These are phyloP conservation scores for Solanum chacoense DNA, from an alignment of 305 asterid genomes.

Conservation along the genomic window DNA sequence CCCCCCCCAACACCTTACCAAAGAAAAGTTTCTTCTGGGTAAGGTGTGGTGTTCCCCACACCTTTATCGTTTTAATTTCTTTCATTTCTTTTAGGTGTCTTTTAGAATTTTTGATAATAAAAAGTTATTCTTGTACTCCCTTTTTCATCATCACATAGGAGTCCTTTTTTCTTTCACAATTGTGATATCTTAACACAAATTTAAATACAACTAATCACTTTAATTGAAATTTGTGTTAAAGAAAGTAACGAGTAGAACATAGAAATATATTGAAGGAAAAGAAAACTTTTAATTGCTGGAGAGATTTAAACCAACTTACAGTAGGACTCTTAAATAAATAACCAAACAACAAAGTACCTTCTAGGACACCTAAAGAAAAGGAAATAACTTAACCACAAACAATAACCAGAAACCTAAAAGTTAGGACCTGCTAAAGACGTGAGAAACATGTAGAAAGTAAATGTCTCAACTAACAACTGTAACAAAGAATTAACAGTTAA, in stretches of 20 bases:
- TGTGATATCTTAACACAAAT: no score
- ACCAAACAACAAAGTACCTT: neutral
- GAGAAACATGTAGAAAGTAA: neutral
- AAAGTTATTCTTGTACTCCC: neutral
- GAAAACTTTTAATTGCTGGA: neutral
- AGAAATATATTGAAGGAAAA: neutral
- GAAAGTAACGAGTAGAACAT: neutral
- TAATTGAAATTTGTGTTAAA: neutral
- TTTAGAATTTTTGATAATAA: no score
- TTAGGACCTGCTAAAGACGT: neutral
- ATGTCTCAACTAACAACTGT: neutral
- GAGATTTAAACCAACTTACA: neutral
- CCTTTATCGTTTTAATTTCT: no score
- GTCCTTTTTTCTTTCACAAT: neutral
- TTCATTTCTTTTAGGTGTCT: no score
- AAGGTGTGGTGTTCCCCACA: no score
- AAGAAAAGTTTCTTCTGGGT: no score
- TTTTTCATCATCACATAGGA: neutral
- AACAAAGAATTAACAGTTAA: no score
- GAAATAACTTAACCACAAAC: neutral
- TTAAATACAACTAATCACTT: neutral
- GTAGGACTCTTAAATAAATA: no score
- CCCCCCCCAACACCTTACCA: no score
- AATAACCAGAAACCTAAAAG: neutral
- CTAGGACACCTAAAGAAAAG: no score